A percentile compares a stretch with the other conserved stretches of the same genome.
Conservation (phyloP, 2,329 filamentous ascomycete genomes). For the Daldinia sp. region DNA sequence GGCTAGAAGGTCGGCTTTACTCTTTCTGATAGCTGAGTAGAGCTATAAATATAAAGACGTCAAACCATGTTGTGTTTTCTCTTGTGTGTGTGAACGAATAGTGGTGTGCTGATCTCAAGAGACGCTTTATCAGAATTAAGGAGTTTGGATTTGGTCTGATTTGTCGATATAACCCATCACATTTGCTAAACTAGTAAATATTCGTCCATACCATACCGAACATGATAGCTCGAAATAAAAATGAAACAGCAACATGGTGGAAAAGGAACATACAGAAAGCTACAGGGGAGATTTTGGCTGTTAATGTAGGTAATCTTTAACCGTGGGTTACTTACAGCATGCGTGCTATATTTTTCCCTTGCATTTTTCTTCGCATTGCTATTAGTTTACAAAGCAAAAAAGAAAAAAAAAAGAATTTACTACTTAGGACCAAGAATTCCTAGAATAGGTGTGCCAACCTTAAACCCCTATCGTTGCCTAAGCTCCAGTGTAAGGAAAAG, state of each 20-base stretch:
- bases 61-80: background rate
- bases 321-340: no score
- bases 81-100: background rate
- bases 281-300: background rate
- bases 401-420: no score
- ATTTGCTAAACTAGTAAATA: no score
- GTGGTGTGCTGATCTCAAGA: background rate
- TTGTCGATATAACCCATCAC: no score
- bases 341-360: no score
- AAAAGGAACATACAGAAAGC: background rate
- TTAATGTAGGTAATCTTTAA: background rate
- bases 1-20: slow-evolving; percentile 18
- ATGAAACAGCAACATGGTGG: background rate
- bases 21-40: slow-evolving; percentile 3
- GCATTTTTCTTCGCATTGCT: no score
- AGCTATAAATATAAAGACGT: slow-evolving; percentile 17
- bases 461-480: no score
- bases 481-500: no score
- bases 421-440: background rate
- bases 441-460: background rate
- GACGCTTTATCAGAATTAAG: background rate
- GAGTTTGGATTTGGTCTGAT: no score
- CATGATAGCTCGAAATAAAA: background rate
- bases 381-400: no score
- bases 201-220: background rate